Base-by-base conservation (phyloP, 2,329 filamentous ascomycete species). In the Paecilomyces fulvus region DNA sequence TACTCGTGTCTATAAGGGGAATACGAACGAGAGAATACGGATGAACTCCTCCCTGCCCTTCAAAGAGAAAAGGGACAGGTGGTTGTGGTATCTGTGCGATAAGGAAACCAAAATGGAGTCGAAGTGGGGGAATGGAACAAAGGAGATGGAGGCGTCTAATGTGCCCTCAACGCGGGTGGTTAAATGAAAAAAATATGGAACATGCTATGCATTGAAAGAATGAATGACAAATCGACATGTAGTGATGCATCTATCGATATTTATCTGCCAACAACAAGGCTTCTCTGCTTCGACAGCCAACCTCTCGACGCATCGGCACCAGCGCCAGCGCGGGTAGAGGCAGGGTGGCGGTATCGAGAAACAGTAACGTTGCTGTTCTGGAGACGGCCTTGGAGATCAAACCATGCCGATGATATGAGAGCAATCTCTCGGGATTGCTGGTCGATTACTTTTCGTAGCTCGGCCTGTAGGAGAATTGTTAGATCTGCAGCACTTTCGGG, bases 401-500 rank as follows among this genome's bases (percentile, higher is more conserved):
- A 77, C 76, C 76, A 78, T 9, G 76, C 75, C 6, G 75, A 77
- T 56, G 71, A 73, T 54, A 78, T 73, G 48, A 78, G 71, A 46
- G 67, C 65, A 28, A 78, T 69, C 60, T 78, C 76, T 31, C 75
- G 73, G 28, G 71, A 66, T 63, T 74, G 72, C 53, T 67, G 65
- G 28, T 74, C 68, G 55, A 76, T 73, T 48, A 67, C 68, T 55
- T 67, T 68, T 59, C 75, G 70, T 20, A 76, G 68, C 63, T 75
- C 71, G 56, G 69, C 60, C 73, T 76, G 62, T 30, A 25, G n/a
- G 9, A 17, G n/a, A 5, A 17, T 43, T 6, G 37, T 43, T 43
- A 43, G 37, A 8, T 28, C 25, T 28, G 25, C 25, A 28, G 25
- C 25, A 28, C 11, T 9, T 17, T 23, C 8, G 31, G 9, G 14